Evolutionary conservation across 345 rosid species (phyloP), one percentile per base, ranked within the genome.

Genomic region (Populus davidiana): DNA sequence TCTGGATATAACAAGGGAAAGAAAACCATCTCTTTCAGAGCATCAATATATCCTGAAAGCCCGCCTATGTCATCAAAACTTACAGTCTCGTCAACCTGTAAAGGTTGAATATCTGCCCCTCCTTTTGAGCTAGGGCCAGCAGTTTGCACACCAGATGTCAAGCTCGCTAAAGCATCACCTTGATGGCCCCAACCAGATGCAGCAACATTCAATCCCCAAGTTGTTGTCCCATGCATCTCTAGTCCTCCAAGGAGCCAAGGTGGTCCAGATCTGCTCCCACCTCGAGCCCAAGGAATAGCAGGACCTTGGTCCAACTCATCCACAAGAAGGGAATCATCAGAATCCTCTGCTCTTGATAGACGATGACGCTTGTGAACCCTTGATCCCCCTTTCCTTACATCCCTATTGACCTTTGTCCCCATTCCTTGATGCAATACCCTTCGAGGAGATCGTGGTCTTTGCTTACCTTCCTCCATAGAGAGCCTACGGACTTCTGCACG

Each of bases 121-220:
- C 99, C 99, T 85, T 96, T 96, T 73, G 99, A 96, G 84, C 99
- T 96, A 80, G 99, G 99, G 75, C 99, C 99, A 70, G 99, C 99
- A 74, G 99, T 96, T 91, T 96, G 99, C 80, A 86, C 86, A 75
- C 99, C 99, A 62, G 97, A 86, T 80, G 87, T 87, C 85, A 92
- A 86, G 36, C 90, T 79, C 75, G 97, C 80, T 68, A 92, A 81
- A 77, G 87, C 84, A 86, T 96, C 99, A 86, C 90, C 89, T 83
- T 96, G 99, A 88, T 96, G 97, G 80, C 92, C 97, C 99, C 99
- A 96, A 77, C 99, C 99, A 81, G 99, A 93, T 56, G 99, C 98
- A 76, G 98, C 99, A 86, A 82, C 88, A 86, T 92, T 96, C 82
- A 94, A 70, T 71, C 99, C 98, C 91, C 89, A 88, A 69, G 97